Evolutionary conservation across 306 rosid species (phyloP).

Genomic region (Prinsepia uniflora): DNA sequence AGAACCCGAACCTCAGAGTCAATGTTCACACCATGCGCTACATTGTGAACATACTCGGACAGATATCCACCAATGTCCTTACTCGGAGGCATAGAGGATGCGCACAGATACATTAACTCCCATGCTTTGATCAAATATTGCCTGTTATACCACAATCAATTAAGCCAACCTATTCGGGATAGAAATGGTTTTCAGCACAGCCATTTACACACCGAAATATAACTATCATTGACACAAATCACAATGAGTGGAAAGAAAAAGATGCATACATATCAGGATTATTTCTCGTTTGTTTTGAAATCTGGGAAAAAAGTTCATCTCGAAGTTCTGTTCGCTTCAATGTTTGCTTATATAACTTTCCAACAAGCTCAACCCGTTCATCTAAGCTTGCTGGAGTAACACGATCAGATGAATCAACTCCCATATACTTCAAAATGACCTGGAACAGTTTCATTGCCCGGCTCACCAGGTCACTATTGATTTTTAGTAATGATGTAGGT

Average conservation of each 20-base stretch:
- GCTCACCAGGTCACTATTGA: conserved; percentile 70
- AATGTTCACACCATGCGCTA: conserved; percentile 52
- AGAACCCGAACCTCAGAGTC: conserved; percentile 73
- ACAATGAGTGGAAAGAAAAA: conserved; percentile 12
- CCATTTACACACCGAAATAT: conserved; percentile 7
- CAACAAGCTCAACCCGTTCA: conserved; percentile 74
- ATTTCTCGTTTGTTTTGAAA: conserved; percentile 90
- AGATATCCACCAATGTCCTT: conserved; percentile 85
- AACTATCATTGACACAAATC: conserved; percentile 12
- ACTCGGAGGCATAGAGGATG: conserved; percentile 92
- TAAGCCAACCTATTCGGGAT: conserved; percentile 15
- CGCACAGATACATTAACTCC: conserved; percentile 88
- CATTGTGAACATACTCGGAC: conserved; percentile 78
- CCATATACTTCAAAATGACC: conserved; percentile 83
- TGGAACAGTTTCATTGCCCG: conserved; percentile 86
- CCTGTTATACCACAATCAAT: conserved; percentile 41
- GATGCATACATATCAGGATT: conserved; percentile 75
- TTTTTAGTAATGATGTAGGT: conserved; percentile 82
- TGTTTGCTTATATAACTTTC: conserved; percentile 83
- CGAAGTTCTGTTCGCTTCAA: conserved; percentile 88
- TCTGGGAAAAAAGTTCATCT: conserved; percentile 88
- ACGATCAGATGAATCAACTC: conserved; percentile 79
- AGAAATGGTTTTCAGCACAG: conserved; percentile 17
- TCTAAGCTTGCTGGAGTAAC: conserved; percentile 60
- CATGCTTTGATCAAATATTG: conserved; percentile 81